phyloP scores from a whole-genome alignment of 306 rosid species.

The Cicer yamashitae region DNA sequence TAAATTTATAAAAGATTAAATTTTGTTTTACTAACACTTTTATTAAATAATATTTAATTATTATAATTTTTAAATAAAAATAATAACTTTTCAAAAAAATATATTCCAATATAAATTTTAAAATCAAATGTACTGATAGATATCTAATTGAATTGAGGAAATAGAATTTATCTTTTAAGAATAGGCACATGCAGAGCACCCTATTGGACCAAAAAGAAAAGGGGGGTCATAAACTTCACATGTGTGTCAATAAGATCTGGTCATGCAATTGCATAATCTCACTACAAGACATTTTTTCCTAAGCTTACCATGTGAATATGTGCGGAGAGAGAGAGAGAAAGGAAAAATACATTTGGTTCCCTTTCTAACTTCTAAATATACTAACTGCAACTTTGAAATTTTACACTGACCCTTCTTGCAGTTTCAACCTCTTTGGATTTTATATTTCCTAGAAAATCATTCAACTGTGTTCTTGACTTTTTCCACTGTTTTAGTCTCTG shows the following conservation, averaged over 20 bases:
- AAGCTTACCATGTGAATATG: slow-evolving; percentile 73
- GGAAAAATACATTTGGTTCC: slow-evolving; percentile 44
- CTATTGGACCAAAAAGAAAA: slow-evolving; percentile 70
- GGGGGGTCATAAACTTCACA: slow-evolving; percentile 59
- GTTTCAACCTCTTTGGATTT: slow-evolving; percentile 52
- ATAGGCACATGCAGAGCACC: slow-evolving; percentile 81
- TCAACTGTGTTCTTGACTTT: slow-evolving; percentile 55
- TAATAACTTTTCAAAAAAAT: no score
- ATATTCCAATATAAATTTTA: no score
- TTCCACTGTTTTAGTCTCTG: slow-evolving; percentile 33
- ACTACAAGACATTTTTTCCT: slow-evolving; percentile 60
- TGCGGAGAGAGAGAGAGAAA: slow-evolving; percentile 43
- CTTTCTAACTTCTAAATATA: slow-evolving; percentile 39
- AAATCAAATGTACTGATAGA: no score
- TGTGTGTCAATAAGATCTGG: slow-evolving; percentile 75
- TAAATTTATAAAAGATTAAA: no score
- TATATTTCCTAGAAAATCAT: slow-evolving; percentile 57
- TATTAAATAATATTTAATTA: no score
- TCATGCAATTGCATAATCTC: slow-evolving; percentile 49
- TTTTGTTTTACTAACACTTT: no score
- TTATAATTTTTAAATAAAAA: no score
- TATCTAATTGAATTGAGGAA: no score
- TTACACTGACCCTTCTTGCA: slow-evolving; percentile 46
- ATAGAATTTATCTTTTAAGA: not conserved
- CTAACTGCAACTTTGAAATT: slow-evolving; percentile 57